Conservation (phyloP, 2,329 filamentous ascomycete species). For the Volutella citrinella region DNA sequence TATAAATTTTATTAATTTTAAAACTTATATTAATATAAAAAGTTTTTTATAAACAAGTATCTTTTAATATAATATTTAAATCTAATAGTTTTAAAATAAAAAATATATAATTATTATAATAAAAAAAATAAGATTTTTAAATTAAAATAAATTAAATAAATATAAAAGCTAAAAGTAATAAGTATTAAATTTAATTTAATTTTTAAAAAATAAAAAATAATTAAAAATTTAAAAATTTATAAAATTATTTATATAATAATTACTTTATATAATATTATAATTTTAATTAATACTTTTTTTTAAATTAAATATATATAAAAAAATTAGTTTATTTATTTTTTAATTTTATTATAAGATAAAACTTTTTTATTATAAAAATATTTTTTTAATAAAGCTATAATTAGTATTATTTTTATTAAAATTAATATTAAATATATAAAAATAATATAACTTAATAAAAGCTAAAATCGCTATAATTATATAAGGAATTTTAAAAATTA, state of each 20-base stretch:
- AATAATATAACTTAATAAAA: neutral
- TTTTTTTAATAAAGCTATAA: neutral
- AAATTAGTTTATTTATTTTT: neutral
- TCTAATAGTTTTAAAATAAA: neutral
- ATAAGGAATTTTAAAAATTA: neutral
- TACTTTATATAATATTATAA: neutral
- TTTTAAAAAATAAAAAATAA: neutral
- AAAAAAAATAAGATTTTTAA: neutral
- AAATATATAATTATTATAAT: neutral
- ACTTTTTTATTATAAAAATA: neutral
- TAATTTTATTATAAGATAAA: neutral
- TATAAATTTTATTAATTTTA: neutral
- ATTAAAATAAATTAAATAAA: neutral
- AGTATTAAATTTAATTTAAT: neutral
- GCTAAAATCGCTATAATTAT: neutral
- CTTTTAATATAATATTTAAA: neutral
- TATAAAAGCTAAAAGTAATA: too few relatives aligned
- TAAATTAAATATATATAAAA: neutral
- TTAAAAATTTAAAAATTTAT: too few relatives aligned
- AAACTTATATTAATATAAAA: neutral
- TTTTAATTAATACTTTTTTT: neutral
- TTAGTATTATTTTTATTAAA: neutral
- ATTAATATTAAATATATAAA: neutral
- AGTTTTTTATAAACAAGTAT: neutral
- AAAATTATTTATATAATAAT: constrained; percentile 3